Conservation (phyloP, 2,329 filamentous ascomycete genomes). For the Diaporthe ampelina region DNA sequence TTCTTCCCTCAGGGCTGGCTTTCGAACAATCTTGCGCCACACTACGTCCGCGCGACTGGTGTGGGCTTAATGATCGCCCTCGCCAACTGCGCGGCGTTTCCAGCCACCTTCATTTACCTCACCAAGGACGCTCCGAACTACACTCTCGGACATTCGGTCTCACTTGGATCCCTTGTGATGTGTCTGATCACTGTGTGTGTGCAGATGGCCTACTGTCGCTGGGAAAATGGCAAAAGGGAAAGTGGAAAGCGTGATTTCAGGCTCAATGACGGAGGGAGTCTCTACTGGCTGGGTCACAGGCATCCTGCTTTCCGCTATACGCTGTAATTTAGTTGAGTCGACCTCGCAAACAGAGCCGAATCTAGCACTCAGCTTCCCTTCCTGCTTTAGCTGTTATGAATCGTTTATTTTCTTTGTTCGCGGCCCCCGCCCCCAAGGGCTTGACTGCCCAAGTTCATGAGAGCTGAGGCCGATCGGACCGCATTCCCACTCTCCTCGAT, state of each 20-base stretch:
- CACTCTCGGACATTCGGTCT: conserved; percentile 56
- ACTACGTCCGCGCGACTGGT: conserved; percentile 58
- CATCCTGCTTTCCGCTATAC: conserved; percentile 59
- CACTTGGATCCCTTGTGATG: conserved; percentile 55
- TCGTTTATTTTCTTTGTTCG: too few relatives aligned
- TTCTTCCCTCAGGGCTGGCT: conserved; percentile 52
- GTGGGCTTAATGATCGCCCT: conserved; percentile 57
- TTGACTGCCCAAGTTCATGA: not conserved
- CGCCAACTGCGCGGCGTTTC: conserved; percentile 58
- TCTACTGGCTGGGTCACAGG: conserved; percentile 53
- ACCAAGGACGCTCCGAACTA: conserved; percentile 56
- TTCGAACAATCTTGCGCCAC: conserved; percentile 58
- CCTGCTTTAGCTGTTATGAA: not conserved
- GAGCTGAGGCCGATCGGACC: too few relatives aligned
- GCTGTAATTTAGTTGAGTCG: conserved; percentile 35
- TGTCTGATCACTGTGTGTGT: conserved; percentile 47
- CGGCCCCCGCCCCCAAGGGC: too few relatives aligned
- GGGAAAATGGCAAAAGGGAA: conserved; percentile 57
- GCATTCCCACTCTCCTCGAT: not conserved
- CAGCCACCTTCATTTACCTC: conserved; percentile 60
- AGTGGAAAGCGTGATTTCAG: conserved; percentile 54
- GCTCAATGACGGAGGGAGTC: conserved; percentile 47
- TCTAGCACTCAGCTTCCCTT: not conserved
- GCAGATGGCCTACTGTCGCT: conserved; percentile 55
- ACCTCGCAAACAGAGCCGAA: too few relatives aligned